These are phyloP conservation scores for Knoxdaviesia proteae DNA, from an alignment of 2,329 filamentous ascomycete genomes.

Conservation along the genomic window DNA sequence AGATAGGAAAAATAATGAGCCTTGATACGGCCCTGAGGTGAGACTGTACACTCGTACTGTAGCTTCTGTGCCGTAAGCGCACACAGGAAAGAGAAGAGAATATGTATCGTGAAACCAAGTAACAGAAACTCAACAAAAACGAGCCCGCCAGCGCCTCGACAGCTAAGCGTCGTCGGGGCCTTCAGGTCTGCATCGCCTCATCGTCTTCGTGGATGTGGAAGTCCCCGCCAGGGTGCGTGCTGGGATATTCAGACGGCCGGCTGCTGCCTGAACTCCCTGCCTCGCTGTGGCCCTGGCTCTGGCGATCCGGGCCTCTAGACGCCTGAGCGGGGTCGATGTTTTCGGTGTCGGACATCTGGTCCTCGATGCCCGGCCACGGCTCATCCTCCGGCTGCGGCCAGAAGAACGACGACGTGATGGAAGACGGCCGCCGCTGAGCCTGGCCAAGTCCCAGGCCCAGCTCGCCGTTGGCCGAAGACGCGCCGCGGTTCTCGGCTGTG, in stretches of 20 bases:
- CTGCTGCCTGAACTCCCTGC: slow-evolving; percentile 21
- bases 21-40: not conserved
- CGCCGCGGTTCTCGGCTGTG: not conserved
- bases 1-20: not conserved
- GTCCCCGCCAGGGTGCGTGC: slow-evolving; percentile 20
- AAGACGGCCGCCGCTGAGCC: not conserved
- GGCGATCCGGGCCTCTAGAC: not conserved
- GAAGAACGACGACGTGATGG: no score
- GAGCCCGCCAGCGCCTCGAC: not conserved
- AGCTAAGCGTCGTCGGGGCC: not conserved
- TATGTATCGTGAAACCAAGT: not conserved
- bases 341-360: slow-evolving; percentile 26
- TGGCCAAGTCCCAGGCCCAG: not conserved
- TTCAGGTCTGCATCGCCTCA: slow-evolving; percentile 2
- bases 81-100: not conserved
- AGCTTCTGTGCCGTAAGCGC: not conserved
- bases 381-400: slow-evolving; percentile 25
- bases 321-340: slow-evolving; percentile 22
- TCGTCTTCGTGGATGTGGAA: slow-evolving; percentile 22
- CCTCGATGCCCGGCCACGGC: slow-evolving; percentile 35
- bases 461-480: not conserved
- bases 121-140: not conserved
- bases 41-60: not conserved
- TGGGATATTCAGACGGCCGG: slow-evolving; percentile 34
- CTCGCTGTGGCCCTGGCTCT: slow-evolving; percentile 10